Evolutionary conservation across 2,329 filamentous ascomycete genomes (phyloP).

Genomic region (Chaetomiaceae sp.): DNA sequence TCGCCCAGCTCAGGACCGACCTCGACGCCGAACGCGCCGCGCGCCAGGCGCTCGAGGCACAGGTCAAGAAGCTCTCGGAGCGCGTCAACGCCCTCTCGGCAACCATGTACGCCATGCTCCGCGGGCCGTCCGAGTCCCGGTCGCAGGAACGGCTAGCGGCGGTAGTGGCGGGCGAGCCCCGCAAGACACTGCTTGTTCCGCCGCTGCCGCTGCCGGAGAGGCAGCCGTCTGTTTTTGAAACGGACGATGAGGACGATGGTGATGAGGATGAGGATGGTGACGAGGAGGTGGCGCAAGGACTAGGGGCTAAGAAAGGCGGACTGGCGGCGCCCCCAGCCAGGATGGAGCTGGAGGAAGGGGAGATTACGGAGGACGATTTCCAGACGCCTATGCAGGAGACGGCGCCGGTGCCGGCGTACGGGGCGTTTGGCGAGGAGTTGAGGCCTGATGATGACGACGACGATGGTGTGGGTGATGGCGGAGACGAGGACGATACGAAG

Average conservation of each 20-base stretch:
- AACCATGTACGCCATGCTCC: conserved; percentile 34
- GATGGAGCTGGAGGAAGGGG: conserved; percentile 19
- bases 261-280: conserved; percentile 11
- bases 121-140: conserved; percentile 31
- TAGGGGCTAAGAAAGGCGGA: background rate
- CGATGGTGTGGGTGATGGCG: conserved; percentile 30
- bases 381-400: conserved; percentile 47
- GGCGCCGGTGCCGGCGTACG: conserved; percentile 29
- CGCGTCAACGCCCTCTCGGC: conserved; percentile 42
- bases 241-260: conserved; percentile 33
- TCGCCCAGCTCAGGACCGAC: conserved; percentile 32
- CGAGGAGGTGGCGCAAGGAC: no score
- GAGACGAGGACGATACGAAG: conserved; percentile 26
- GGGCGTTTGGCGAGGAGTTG: conserved; percentile 39
- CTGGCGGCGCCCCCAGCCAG: background rate
- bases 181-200: conserved; percentile 10
- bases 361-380: conserved; percentile 41
- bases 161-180: conserved; percentile 15
- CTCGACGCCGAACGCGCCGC: conserved; percentile 52
- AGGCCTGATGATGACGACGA: conserved; percentile 34
- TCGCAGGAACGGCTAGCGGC: conserved; percentile 25
- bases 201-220: conserved; percentile 17
- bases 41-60: conserved; percentile 48
- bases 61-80: conserved; percentile 48
- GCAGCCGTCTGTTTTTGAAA: conserved; percentile 27